These are phyloP conservation scores for Boletus bicolor DNA, from an alignment of 768 basidiomycete species.

Conservation along the genomic window DNA sequence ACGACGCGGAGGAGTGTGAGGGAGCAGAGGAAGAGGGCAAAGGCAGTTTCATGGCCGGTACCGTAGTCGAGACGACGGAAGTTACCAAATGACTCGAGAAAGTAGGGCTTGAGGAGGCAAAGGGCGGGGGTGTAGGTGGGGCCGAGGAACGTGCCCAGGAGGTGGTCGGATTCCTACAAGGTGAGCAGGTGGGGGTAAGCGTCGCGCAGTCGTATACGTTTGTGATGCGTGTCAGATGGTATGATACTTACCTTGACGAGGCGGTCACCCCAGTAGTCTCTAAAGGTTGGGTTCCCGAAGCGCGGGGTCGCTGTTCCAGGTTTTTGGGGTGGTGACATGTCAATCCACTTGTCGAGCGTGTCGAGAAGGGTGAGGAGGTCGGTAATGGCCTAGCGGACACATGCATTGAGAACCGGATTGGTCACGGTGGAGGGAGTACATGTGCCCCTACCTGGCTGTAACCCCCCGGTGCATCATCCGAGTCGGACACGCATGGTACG, in stretches of 20 bases:
- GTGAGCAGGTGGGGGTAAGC: neutral
- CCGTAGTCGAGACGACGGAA: constrained; percentile 94
- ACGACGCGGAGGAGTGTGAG: constrained; percentile 69
- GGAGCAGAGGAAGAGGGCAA: constrained; percentile 72
- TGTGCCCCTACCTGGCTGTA: constrained; percentile 20
- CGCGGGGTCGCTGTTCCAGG: constrained; percentile 58
- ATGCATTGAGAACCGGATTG: neutral
- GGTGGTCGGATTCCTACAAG: constrained; percentile 48
- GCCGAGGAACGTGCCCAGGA: constrained; percentile 51
- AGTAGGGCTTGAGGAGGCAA: constrained; percentile 72
- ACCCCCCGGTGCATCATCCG: neutral
- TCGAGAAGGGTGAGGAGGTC: constrained; percentile 56
- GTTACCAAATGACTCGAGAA: constrained; percentile 84
- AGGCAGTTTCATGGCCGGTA: constrained; percentile 92
- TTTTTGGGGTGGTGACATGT: constrained; percentile 70
- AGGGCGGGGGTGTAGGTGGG: constrained; percentile 41
- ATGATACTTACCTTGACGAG: constrained; percentile 62
- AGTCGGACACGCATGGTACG: constrained; percentile 39
- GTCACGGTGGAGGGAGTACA: neutral
- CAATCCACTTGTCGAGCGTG: constrained; percentile 68
- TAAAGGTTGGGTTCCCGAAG: constrained; percentile 90
- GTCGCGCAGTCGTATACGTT: neutral
- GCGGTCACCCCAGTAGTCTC: constrained; percentile 70
- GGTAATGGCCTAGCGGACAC: constrained; percentile 42
- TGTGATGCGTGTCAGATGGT: neutral